phyloP scores from a whole-genome alignment of 768 basidiomycete species.

The Suillus hirtellus region DNA sequence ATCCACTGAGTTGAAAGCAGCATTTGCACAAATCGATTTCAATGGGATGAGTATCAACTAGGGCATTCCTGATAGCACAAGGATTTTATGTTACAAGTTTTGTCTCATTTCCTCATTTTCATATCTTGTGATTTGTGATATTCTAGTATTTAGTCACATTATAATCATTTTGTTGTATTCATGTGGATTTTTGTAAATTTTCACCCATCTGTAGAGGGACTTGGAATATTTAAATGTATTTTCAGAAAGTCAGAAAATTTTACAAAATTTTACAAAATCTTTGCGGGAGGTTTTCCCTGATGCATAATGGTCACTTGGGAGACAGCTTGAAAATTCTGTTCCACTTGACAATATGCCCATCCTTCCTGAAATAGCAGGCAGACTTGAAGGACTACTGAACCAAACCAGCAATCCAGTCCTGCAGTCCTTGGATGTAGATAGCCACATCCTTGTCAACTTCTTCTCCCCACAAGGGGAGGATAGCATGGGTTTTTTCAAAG shows the following conservation, averaged over 20 bases:
- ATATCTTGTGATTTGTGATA: not conserved
- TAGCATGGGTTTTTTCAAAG: not conserved
- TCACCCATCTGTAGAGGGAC: not conserved
- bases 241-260: too few species aligned
- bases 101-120: not conserved
- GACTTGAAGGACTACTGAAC: conserved; percentile 61
- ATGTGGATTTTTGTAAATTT: not conserved
- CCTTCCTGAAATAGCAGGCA: conserved; percentile 62
- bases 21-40: too few species aligned
- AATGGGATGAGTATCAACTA: too few species aligned
- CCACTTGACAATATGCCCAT: conserved; percentile 38
- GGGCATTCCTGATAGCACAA: not conserved
- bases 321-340: conserved; percentile 53
- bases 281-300: too few species aligned
- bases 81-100: not conserved
- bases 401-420: not conserved
- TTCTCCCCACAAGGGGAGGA: not conserved
- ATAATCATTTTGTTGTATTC: not conserved
- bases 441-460: not conserved
- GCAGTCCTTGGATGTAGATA: not conserved
- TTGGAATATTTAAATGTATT: too few species aligned
- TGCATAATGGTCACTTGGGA: conserved; percentile 31
- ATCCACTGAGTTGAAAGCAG: too few species aligned
- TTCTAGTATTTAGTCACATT: not conserved
- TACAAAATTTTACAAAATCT: too few species aligned